Conservation (phyloP, 1,284 basidiomycete genomes). For the Tilletia walkeri region DNA sequence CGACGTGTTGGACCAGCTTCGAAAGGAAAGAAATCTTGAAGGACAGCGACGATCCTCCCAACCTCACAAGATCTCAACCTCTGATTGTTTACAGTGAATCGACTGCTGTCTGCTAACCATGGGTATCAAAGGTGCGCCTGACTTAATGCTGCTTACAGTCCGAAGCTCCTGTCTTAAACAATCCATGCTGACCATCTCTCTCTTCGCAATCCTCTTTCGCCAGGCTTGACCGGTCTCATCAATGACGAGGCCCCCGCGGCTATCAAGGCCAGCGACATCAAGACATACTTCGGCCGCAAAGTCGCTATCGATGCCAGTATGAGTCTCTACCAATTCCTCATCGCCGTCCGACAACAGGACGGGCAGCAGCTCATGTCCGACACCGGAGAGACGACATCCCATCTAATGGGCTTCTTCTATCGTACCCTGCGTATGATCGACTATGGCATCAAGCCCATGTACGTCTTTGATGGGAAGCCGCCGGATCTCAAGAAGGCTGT, state of each 20-base stretch:
- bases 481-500: conserved; percentile 95
- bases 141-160: background rate
- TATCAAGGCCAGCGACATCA: conserved; percentile 90
- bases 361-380: conserved; percentile 97
- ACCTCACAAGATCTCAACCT: background rate
- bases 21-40: no score
- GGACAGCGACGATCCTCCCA: background rate
- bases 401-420: conserved; percentile 98
- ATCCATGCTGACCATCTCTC: background rate
- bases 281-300: conserved; percentile 88
- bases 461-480: conserved; percentile 98
- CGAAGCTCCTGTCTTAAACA: background rate
- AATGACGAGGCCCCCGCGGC: conserved; percentile 79
- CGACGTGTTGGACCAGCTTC: background rate
- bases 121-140: conserved; percentile 24
- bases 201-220: background rate
- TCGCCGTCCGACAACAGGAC: conserved; percentile 92
- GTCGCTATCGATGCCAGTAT: conserved; percentile 87
- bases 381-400: conserved; percentile 82
- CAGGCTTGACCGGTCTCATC: conserved; percentile 82
- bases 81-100: background rate
- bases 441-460: conserved; percentile 95
- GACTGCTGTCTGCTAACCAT: background rate
- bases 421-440: conserved; percentile 83
- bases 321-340: conserved; percentile 76